Evolutionary conservation across 73 alveolate species (phyloP), one percentile per base, ranked within the genome.

Genomic region (Paraurostyla sp.): DNA sequence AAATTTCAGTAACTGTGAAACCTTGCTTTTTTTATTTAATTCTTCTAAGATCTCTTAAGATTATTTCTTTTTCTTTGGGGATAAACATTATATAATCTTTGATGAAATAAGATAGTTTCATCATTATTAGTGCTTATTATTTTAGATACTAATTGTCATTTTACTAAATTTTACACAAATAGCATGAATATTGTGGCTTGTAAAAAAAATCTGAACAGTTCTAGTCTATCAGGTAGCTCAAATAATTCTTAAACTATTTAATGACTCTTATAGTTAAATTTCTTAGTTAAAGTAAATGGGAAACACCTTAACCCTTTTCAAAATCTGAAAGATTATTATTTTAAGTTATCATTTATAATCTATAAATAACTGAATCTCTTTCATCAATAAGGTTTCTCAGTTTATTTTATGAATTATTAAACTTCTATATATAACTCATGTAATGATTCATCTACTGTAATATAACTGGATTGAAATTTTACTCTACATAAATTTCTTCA

Each of bases 361-460:
- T 65, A 38, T 65, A 65, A 15, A 65, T 25, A 38, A 65, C 7
- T 38, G 82, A 65, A 38, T 65, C 82, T 38, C 82, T 65, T 38
- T 65, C 82, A 65, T 40, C 82, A 36, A 65, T 65, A 9, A 65
- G 41, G 58, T 65, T 65, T 35, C 25, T 9, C 36, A 65, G 46
- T 11, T 40, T 33, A 38, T 65, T 65, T 22, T 32, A 15, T 36
- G 25, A 38, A 6, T 65, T 22, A 15, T 15, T 65, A 65, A 65
- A 65, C 25, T 22, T 65, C 38, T 65, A 38, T 20, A 65, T 2
- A 65, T 7, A 65, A 0, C 13, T 33, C 23, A 65, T 33, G 46
- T 65, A 65, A 2, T 38, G 7, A 40, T 65, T 65, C 82, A 65
- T 65, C 25, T 65, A 38, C 23, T 65, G 25, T 7, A 65, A 38